Evolutionary conservation across 2,329 filamentous ascomycete species (phyloP).

Genomic region (Sporothrix globosa): DNA sequence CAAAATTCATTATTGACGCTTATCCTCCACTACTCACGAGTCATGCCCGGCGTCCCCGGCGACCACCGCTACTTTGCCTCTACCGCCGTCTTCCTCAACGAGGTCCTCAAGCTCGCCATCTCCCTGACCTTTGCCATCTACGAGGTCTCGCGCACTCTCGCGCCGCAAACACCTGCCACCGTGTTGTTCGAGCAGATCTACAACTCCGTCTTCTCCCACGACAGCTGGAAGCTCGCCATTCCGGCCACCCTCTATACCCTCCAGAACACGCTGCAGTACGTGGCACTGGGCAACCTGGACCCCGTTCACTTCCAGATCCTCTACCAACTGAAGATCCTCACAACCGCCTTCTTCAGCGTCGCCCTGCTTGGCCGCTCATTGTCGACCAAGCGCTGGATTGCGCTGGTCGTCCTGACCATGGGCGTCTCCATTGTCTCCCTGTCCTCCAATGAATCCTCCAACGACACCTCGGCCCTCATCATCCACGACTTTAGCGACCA

Average conservation of each 20-base stretch:
- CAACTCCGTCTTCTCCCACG: constrained; percentile 79
- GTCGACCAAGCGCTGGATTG: constrained; percentile 74
- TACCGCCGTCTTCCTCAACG: constrained; percentile 90
- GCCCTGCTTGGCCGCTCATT: constrained; percentile 72
- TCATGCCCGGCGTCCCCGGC: constrained; percentile 76
- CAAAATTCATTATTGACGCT: constrained; percentile 80
- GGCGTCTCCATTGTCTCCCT: constrained; percentile 87
- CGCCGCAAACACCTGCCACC: constrained; percentile 77
- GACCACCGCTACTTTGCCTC: constrained; percentile 91
- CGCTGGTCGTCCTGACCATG: constrained; percentile 75
- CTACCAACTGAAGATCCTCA: constrained; percentile 92
- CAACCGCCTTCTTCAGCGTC: constrained; percentile 85
- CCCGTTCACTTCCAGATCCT: constrained; percentile 92
- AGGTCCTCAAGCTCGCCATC: constrained; percentile 85
- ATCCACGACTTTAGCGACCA: constrained; percentile 66
- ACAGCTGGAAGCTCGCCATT: constrained; percentile 93
- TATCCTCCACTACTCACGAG: constrained; percentile 89
- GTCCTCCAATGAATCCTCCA: constrained; percentile 60
- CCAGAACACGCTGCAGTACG: constrained; percentile 91
- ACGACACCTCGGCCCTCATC: constrained; percentile 54
- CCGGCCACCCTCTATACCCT: constrained; percentile 87
- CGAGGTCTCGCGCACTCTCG: constrained; percentile 77
- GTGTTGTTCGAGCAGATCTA: constrained; percentile 80
- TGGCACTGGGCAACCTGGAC: constrained; percentile 87
- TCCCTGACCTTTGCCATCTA: constrained; percentile 86